Evolutionary conservation across 202 grass and related monocot species (phyloP).

Genomic region (Setaria italica): DNA sequence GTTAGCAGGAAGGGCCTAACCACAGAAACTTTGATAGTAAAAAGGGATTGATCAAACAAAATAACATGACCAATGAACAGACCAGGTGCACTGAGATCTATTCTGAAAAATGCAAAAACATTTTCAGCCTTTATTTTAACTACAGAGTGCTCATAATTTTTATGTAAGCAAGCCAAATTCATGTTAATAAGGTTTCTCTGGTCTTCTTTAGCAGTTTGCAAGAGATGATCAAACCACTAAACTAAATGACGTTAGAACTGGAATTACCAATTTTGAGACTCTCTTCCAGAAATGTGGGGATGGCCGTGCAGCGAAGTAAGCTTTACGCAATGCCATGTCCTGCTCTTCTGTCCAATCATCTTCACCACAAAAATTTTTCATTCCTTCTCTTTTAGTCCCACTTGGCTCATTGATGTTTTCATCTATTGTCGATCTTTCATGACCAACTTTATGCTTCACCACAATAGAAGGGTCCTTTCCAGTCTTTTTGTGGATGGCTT

Average conservation of each 20-base stretch:
- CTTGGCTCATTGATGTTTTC: slow-evolving; percentile 36
- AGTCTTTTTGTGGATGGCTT: slow-evolving; percentile 28
- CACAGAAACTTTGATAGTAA: not conserved
- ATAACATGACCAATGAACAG: not conserved
- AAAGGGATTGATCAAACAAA: not conserved
- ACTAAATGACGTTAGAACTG: slow-evolving; percentile 24
- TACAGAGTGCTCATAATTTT: not conserved
- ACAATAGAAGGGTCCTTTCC: slow-evolving; percentile 30
- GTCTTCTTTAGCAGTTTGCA: slow-evolving; percentile 12
- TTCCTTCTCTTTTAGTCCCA: slow-evolving; percentile 40
- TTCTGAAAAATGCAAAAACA: not conserved
- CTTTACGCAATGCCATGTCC: slow-evolving; percentile 65
- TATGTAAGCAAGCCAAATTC: slow-evolving; percentile 21
- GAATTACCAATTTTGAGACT: slow-evolving; percentile 90
- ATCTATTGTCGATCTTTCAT: slow-evolving; percentile 13
- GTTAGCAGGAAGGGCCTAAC: not conserved
- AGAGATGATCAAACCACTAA: slow-evolving; percentile 22
- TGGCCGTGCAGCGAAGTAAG: slow-evolving; percentile 73
- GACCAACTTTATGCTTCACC: slow-evolving; percentile 36
- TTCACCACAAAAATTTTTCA: slow-evolving; percentile 35
- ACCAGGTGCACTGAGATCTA: not conserved
- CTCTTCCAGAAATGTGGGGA: slow-evolving; percentile 97
- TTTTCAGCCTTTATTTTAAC: not conserved
- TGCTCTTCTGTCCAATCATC: slow-evolving; percentile 80
- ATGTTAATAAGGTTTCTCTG: slow-evolving; percentile 23